Evolutionary conservation across 805 yeast genomes (phyloP), one percentile per base, ranked within the genome.

Genomic region (Candida ulmi): DNA sequence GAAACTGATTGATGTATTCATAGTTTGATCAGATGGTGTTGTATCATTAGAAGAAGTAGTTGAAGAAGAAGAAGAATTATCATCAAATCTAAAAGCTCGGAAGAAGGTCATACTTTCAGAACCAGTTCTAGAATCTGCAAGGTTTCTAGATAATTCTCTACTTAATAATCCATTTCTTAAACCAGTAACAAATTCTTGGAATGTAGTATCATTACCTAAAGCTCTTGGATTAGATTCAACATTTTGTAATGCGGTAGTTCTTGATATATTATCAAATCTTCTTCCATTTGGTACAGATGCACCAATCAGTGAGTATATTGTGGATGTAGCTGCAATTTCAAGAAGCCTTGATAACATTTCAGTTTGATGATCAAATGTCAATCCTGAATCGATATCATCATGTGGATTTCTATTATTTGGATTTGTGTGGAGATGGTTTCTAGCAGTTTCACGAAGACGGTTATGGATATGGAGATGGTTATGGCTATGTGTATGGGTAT

Each of bases 321-420:
- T 69, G 2, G 72, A 68, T 1, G 65, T 59, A 0, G 76, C 72
- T 1, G 75, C 75, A 17, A 68, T 51, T 16, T 71, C 70, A 24
- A 70, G 45, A 16, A 70, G 48, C 27, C 72, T 52, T 2, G 74
- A 64, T 6, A 70, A 54, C 61, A 69, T 63, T 13, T 65, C 61
- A 2, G 70, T 60, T 41, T 70, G 76, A 19, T 50, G 46, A n/a
- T 48, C 48, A 25, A 52, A 46, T 0, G 57, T 37, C 13, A 38
- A 19, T 13, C 39, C 30, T 7, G 27, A 21, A 15, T 25, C 34
- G 8, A 16, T 8, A 26, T 26, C 15, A 18, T 17, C 15, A 16
- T 17, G 13, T 5, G 17, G 25, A n/a, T n/a, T n/a, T n/a, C n/a
- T n/a, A n/a, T n/a, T n/a, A n/a, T n/a, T n/a, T n/a, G n/a, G n/a